Base-by-base conservation (phyloP, 2,329 filamentous ascomycete genomes). In the Penicillium concentricum region DNA sequence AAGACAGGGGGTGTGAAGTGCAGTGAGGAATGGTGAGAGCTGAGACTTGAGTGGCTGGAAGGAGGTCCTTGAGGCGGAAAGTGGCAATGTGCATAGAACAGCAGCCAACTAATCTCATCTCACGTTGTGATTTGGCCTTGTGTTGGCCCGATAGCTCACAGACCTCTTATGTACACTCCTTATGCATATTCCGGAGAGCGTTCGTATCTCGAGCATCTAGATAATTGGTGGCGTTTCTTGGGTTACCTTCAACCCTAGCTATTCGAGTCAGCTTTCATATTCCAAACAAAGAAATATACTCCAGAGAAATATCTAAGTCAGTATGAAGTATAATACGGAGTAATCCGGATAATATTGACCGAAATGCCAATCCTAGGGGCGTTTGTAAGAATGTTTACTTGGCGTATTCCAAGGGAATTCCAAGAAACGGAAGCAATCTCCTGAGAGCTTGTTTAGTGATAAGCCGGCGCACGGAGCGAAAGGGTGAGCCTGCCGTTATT, bases 371-470 rank as follows among this genome's bases (percentile, higher is more conserved):
- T 16, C 16, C 32, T 16, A 4, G 12, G 5, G 15, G 15, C 15
- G 6, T 35, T 35, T 35, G 12, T 35, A 16, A 8, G 16, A 16
- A 9, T 28, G 28, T 28, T 5, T 28, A 28, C 6, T 28, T 35
- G 32, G 13, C 2, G 15, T 3, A 16, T 4, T 20, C 13, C 24
- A 24, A 18, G 22, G 3, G 10, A 1, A 26, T 35, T 51, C 38
- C 38, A 32, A 51, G 32, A 41, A 13, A 52, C 13, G 45, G 41
- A 41, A 58, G 38, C 48, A 54, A 48, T 39, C 7, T 34, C 15
- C 30, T 28, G 30, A 28, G 51, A 58, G 59, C 57, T 60, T 63
- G 54, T 60, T 60, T 41, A 43, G 32, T 47, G 57, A 61, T 60
- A 63, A 61, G 57, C 60, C 53, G 30, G 42, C 35, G 24, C 34